A percentile compares a stretch with the other conserved stretches of the same genome.
Evolutionary conservation across 2,329 filamentous ascomycete genomes (phyloP).

Genomic region (Dothistroma pini): DNA sequence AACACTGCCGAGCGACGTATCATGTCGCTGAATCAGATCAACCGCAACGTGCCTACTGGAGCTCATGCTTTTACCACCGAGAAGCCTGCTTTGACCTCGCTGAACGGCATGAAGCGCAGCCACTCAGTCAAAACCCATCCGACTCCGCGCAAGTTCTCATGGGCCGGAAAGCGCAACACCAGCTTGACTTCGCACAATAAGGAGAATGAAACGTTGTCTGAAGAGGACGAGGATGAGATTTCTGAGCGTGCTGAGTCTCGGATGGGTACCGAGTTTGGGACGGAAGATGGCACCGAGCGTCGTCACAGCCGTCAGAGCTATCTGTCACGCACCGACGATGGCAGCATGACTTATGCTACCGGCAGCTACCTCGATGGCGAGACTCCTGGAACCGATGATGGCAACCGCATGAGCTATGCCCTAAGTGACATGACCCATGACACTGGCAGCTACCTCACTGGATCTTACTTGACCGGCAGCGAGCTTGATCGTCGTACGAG

Average conservation of each 20-base stretch:
- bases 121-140: slow-evolving; percentile 37
- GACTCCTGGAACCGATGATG: slow-evolving; percentile 29
- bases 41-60: slow-evolving; percentile 61
- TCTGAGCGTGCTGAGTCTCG: slow-evolving; percentile 18
- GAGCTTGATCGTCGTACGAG: slow-evolving; percentile 46
- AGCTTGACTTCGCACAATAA: slow-evolving; percentile 38
- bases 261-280: slow-evolving; percentile 21
- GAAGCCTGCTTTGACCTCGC: slow-evolving; percentile 28
- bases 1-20: slow-evolving; percentile 63
- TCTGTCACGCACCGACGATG: slow-evolving; percentile 24
- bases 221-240: slow-evolving; percentile 41
- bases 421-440: slow-evolving; percentile 46
- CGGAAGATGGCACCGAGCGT: slow-evolving; percentile 23
- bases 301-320: slow-evolving; percentile 26
- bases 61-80: slow-evolving; percentile 36
- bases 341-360: slow-evolving; percentile 30
- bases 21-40: slow-evolving; percentile 86
- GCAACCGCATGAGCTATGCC: slow-evolving; percentile 40
- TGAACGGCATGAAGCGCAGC: slow-evolving; percentile 33
- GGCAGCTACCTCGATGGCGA: slow-evolving; percentile 32
- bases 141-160: slow-evolving; percentile 32
- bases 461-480: slow-evolving; percentile 49
- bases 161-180: slow-evolving; percentile 33
- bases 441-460: slow-evolving; percentile 48
- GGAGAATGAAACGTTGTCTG: slow-evolving; percentile 46